Base-by-base conservation (phyloP, 164 flowering plant species). In the Tetrastigma voinierianum region DNA sequence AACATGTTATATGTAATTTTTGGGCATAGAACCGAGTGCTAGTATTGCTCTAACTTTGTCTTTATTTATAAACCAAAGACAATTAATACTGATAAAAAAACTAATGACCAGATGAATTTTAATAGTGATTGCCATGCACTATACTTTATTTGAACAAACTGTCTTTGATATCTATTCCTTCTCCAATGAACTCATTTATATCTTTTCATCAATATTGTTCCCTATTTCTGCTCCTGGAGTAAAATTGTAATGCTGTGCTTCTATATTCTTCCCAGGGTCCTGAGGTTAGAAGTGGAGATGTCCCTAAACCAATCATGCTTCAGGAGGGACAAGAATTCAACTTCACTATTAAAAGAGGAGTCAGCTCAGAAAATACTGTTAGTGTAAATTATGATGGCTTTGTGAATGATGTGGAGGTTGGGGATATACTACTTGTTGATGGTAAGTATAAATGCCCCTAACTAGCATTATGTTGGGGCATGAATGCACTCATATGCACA, bases 331-430 rank as follows among this genome's bases (percentile, higher is more conserved):
- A 90, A 72, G 99, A 89, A 61, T 92, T 95, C 76, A 92, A 76
- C 71, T 92, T 95, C 69, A 90, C 98, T 2, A 95, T 95, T 66
- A 80, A 78, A 71, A 87, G 98, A 78, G 97, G 97, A 67, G 94
- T 95, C 75, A 78, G 86, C 82, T 66, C 87, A 25, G 90, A 82
- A 23, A 72, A 92, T 77, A 89, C 91, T 71, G 97, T 95, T 46
- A 90, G 98, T 82, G 99, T 95, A 53, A 95, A 95, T 70, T 95
- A 95, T 78, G 99, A 95, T 70, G 99, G 88, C 75, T 95, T 95
- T 74, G 85, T 95, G 65, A 89, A 87, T 80, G 99, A 95, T 83
- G 98, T 95, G 61, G 99, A 87, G 67, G 87, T 62, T 70, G 97
- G 97, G 17, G 99, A 95, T 76, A 84, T 72, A 24, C 77, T 95